phyloP scores from a whole-genome alignment of 2,329 filamentous ascomycete species.

The Chalaropsis ovoidea region DNA sequence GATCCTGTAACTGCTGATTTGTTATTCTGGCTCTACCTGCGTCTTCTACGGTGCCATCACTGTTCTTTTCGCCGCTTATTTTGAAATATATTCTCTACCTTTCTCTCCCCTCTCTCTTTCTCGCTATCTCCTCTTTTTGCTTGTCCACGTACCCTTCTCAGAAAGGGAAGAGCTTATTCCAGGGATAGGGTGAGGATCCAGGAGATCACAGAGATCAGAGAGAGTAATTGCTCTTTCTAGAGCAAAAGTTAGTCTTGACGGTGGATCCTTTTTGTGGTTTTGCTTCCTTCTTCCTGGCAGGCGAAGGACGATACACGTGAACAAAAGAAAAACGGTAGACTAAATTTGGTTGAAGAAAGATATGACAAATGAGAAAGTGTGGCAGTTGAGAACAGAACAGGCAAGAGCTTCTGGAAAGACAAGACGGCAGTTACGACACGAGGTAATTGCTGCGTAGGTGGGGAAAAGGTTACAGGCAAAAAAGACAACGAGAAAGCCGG shows the following conservation, averaged over 20 bases:
- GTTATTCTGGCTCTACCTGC: no score
- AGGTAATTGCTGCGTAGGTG: no score
- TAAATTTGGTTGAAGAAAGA: no score
- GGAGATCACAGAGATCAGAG: background rate
- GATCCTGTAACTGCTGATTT: no score
- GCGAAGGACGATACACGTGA: slow-evolving; percentile 5
- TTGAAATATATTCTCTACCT: background rate
- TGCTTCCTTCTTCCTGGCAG: background rate
- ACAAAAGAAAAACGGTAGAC: background rate
- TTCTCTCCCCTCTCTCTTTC: background rate
- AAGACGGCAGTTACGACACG: no score
- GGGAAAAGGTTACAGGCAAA: no score
- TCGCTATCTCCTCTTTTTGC: background rate
- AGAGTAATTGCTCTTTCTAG: slow-evolving; percentile 11
- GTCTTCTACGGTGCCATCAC: background rate
- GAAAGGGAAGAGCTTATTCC: slow-evolving; percentile 4
- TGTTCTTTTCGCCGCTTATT: background rate
- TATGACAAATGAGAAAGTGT: no score
- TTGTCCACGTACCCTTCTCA: background rate
- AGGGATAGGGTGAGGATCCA: slow-evolving; percentile 4
- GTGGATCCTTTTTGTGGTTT: slow-evolving; percentile 2
- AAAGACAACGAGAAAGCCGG: no score
- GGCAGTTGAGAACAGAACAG: no score
- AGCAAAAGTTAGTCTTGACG: background rate
- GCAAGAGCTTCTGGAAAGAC: no score